A percentile compares a stretch with the other conserved stretches of the same genome.
Conservation (phyloP, 2,329 filamentous ascomycete genomes). For the Aotearoamyces nothofagi region DNA sequence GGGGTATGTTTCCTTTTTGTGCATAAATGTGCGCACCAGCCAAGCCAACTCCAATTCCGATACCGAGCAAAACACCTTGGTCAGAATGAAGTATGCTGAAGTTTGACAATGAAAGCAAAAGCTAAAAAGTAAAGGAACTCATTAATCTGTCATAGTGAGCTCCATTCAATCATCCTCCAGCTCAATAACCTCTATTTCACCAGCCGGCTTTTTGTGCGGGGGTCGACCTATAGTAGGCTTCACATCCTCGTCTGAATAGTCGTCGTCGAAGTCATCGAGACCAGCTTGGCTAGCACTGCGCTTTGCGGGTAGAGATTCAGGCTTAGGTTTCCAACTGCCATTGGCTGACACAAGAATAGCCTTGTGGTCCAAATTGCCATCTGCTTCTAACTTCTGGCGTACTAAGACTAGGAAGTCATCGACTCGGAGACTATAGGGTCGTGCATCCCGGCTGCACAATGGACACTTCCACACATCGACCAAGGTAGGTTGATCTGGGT, state of each 20-base stretch:
- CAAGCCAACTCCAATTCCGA: no score
- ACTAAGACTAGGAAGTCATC: conserved; percentile 62
- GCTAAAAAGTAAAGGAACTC: conserved; percentile 1
- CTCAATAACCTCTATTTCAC: not conserved
- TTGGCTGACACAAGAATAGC: conserved; percentile 48
- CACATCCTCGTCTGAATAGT: not conserved
- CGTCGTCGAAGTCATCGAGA: not conserved
- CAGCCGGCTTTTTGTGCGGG: not conserved
- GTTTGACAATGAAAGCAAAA: no score
- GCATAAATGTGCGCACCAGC: no score
- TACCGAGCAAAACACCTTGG: no score
- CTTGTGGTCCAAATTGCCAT: conserved; percentile 33
- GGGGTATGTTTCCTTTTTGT: no score
- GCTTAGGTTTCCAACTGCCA: conserved; percentile 47
- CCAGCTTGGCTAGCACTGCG: not conserved
- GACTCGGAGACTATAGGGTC: conserved; percentile 53
- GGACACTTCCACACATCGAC: conserved; percentile 78
- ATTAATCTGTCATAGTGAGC: no score
- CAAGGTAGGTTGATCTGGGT: conserved; percentile 33
- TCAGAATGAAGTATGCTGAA: no score
- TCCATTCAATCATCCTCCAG: not conserved
- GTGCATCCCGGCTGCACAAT: conserved; percentile 62
- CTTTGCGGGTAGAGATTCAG: conserved; percentile 11
- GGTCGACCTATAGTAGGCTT: no score
- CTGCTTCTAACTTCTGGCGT: conserved; percentile 32